phyloP scores from a whole-genome alignment of 176 grass and related monocot genomes.

The Cenchrus fungigraminus region DNA sequence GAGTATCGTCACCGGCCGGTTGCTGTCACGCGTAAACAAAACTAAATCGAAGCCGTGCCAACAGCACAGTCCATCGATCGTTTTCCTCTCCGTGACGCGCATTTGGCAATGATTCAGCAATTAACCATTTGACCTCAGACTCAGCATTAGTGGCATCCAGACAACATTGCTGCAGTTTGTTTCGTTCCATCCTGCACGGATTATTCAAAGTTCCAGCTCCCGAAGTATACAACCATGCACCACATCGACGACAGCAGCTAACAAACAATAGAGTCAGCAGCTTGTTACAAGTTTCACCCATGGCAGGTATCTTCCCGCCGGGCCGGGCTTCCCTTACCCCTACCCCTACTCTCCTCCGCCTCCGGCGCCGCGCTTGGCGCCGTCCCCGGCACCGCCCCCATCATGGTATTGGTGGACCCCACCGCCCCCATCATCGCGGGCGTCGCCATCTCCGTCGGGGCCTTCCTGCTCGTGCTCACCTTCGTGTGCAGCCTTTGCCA shows the following conservation, averaged over 20 bases:
- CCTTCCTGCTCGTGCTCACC: not conserved
- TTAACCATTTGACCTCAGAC: not conserved
- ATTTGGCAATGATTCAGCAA: slow-evolving; percentile 17
- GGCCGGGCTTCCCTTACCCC: not conserved
- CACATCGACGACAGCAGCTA: not conserved
- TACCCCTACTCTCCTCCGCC: not conserved
- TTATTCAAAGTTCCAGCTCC: not conserved
- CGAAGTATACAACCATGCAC: not conserved
- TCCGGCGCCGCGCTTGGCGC: not conserved
- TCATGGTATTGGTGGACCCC: accelerated
- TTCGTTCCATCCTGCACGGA: not conserved
- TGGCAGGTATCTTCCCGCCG: not conserved
- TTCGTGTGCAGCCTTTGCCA: not conserved
- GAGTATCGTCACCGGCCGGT: slow-evolving; percentile 23
- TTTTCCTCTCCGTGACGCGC: not conserved
- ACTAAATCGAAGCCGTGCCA: not conserved
- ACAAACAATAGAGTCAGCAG: not conserved
- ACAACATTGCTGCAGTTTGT: not conserved
- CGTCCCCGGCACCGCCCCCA: not conserved
- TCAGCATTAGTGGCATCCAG: not conserved
- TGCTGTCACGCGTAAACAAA: slow-evolving; percentile 8
- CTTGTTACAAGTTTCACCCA: not conserved
- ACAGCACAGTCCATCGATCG: not conserved
- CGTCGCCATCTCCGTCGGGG: not conserved
- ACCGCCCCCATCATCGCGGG: not conserved